Base-by-base conservation (phyloP, 768 basidiomycete genomes). In the Xerocomellus intermedius region DNA sequence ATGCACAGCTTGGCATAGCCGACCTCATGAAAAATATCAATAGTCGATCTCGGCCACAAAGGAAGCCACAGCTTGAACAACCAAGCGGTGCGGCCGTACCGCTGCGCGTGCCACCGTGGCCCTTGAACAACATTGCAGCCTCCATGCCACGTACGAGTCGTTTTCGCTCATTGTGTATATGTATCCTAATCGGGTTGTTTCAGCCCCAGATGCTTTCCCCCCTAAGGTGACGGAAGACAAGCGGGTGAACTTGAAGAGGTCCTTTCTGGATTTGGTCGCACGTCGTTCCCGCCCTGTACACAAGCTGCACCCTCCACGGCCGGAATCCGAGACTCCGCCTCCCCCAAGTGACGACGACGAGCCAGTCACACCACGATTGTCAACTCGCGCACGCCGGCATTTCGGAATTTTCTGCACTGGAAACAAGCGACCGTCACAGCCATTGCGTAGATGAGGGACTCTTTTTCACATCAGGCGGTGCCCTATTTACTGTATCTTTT, bases 371-470 rank as follows among this genome's bases (percentile, higher is more conserved):
- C 37, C 44, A 21, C 63, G 64, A 26, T 48, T 55, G 9, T 39
- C 60, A 6, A 30, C 61, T 32, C 65, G 58, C 41, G 44, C 48
- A 12, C 64, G 64, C 33, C 64, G 62, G 43, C 61, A 66, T 42
- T 74, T 74, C 42, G 73, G 74, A 44, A 75, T 74, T 52, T 73
- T 75, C 50, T 74, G 75, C 52, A 73, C 72, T 41, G 63, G 67
- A 56, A 75, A 66, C 42, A 68, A 54, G 26, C 56, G 54, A 24
- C 48, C 50, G 12, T 52, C 57, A 47, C 59, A 60, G 52, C 57
- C 35, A 33, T 42, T 32, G 36, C 48, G 51, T 24, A 51, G 58
- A 35, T 65, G 38, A 67, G 16, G 2, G 5, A 16, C 8, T 28
- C 22, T 35, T 43, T 28, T 33, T 38, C 28, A 41, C 17, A 36